Conservation (phyloP, 2,329 filamentous ascomycete species). For the Pseudogymnoascus sp. region DNA sequence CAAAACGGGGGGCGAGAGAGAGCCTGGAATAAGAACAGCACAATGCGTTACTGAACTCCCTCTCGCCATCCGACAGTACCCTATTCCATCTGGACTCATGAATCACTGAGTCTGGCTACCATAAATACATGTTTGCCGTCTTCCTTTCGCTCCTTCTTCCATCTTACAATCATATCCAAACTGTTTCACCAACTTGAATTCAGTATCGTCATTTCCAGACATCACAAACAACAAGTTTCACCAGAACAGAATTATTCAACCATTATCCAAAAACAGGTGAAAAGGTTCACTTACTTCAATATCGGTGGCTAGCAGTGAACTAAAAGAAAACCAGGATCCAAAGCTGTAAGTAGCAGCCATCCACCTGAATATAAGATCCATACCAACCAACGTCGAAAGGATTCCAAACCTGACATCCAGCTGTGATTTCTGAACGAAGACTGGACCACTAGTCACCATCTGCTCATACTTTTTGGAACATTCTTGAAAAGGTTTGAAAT, state of each 20-base stretch:
- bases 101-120: background rate
- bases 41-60: background rate
- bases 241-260: background rate
- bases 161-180: background rate
- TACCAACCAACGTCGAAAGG: background rate
- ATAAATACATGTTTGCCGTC: background rate
- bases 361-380: background rate
- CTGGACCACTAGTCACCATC: background rate
- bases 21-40: background rate
- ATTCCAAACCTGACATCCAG: background rate
- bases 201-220: background rate
- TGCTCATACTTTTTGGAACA: background rate
- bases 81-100: background rate
- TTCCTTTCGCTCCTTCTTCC: background rate
- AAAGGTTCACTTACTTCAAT: background rate
- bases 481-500: background rate
- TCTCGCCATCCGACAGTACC: background rate
- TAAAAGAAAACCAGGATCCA: background rate
- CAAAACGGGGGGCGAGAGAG: no score
- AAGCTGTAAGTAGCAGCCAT: background rate
- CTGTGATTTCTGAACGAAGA: background rate
- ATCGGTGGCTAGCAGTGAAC: background rate
- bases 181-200: background rate
- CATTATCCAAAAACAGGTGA: background rate
- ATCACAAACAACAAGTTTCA: slow-evolving; percentile 2